Conservation (phyloP, 2,329 filamentous ascomycete species). For the Xylariaceae sp. region DNA sequence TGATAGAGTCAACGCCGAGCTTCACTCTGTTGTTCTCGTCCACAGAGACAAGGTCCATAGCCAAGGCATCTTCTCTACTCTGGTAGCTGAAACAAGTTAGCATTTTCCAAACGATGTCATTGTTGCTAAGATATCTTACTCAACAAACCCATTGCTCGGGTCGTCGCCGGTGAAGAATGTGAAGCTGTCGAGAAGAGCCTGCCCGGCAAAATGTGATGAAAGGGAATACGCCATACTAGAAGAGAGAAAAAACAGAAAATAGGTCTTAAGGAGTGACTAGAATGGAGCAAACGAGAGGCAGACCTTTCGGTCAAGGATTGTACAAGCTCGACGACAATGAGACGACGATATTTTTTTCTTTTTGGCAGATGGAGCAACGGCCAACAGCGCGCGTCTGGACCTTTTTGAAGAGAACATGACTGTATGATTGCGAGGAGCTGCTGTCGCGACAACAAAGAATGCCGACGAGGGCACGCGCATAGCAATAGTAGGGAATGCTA, state of each 20-base stretch:
- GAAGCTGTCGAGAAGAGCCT: conserved; percentile 38
- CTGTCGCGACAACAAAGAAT: conserved; percentile 20
- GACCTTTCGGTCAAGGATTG: conserved; percentile 19
- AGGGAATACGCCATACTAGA: conserved; percentile 28
- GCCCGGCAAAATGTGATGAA: conserved; percentile 29
- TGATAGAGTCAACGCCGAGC: conserved; percentile 42
- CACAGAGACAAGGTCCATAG: conserved; percentile 39
- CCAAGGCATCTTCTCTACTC: conserved; percentile 36
- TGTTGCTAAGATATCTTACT: conserved; percentile 41
- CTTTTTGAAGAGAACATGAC: conserved; percentile 19
- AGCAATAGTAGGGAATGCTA: conserved; percentile 22
- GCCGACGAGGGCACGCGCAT: conserved; percentile 19
- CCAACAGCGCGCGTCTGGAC: not conserved
- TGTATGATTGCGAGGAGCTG: conserved; percentile 2
- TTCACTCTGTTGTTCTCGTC: conserved; percentile 41
- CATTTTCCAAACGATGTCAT: not conserved
- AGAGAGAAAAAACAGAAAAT: conserved; percentile 9
- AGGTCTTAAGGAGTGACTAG: conserved; percentile 23
- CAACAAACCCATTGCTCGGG: conserved; percentile 64
- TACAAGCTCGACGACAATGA: conserved; percentile 14
- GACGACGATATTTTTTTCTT: not conserved
- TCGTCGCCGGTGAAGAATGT: conserved; percentile 51
- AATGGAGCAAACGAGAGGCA: conserved; percentile 16
- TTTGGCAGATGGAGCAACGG: conserved; percentile 1
- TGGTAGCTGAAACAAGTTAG: conserved; percentile 38